Base-by-base conservation (phyloP, 2,329 filamentous ascomycete species). In the Epichloe coenophiala region DNA sequence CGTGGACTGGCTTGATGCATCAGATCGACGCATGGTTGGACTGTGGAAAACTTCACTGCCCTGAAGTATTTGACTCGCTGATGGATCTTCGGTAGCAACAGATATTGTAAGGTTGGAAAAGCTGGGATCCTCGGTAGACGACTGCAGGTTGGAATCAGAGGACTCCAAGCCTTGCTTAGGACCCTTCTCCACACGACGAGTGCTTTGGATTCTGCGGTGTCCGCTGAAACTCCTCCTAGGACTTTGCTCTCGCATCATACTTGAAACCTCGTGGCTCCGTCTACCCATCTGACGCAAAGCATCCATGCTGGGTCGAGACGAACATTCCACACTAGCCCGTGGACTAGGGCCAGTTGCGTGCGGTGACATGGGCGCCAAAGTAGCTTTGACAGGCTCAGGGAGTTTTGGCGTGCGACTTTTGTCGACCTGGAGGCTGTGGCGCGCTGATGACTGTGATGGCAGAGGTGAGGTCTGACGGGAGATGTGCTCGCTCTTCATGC, bases 41-140 rank as follows among this genome's bases (percentile, higher is more conserved):
- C 82, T 83, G 57, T 86, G 82, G 60, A 98, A 97, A 8, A 96
- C 85, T 58, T 93, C 88, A 58, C 89, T 96, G 36, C 86, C 81
- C 49, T 80, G 78, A 8, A 98, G 70, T 38, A 97, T 96, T 65
- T 95, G 89, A 63, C 91, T 97, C 3, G 87, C 91, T 3, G 90
- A 94, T 45, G 84, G 83, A 52, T 90, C 87, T 41, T 90, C 85
- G 49, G 77, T 79, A n/a, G 52, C 46, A 1, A 80, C 82, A 3
- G 85, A 86, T 4, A 81, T 74, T 2, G 84, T 74, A 35, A 83
- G 71, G 3, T 81, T 87, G 1, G 86, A 90, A 51, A 85, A 66
- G 60, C 83, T 88, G 0, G 81, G 84, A 43, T 84, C 86, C 48
- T 87, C 87, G 76, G 60, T 83, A 75, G 54, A 69, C 1, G 84